A percentile compares a stretch with the other conserved stretches of the same genome.
These are phyloP conservation scores for Hymenotorrendiella dingleyae DNA, from an alignment of 2,329 filamentous ascomycete genomes.

Conservation along the genomic window DNA sequence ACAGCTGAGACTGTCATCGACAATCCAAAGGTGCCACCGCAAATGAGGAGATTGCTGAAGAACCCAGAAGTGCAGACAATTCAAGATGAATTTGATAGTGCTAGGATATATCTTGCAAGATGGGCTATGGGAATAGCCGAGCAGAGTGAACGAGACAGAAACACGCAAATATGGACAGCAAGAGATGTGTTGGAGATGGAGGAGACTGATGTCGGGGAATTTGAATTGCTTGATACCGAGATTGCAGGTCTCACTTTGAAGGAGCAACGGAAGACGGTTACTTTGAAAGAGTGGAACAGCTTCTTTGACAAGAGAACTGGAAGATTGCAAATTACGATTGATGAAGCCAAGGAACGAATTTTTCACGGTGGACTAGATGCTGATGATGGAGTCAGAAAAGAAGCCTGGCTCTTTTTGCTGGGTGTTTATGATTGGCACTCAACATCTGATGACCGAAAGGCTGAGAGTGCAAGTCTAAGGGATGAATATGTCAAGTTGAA, in stretches of 20 bases:
- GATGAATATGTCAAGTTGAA: conserved; percentile 95
- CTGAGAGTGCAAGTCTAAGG: conserved; percentile 73
- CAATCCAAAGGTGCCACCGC: conserved; percentile 84
- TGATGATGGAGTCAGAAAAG: conserved; percentile 88
- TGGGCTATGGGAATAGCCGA: conserved; percentile 99
- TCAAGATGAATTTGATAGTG: conserved; percentile 96
- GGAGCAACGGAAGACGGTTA: conserved; percentile 72
- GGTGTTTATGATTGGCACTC: conserved; percentile 94
- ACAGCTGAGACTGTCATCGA: conserved; percentile 90
- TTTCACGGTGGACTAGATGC: conserved; percentile 89
- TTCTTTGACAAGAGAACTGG: conserved; percentile 79
- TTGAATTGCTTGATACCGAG: conserved; percentile 83
- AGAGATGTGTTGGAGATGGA: conserved; percentile 90
- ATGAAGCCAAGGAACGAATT: conserved; percentile 95
- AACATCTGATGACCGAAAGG: conserved; percentile 76
- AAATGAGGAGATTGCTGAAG: conserved; percentile 75
- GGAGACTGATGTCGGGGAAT: conserved; percentile 90
- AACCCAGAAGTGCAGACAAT: conserved; percentile 93
- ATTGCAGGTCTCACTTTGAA: conserved; percentile 66
- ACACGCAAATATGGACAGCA: conserved; percentile 86
- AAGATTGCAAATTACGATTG: conserved; percentile 68
- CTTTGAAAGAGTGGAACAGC: conserved; percentile 78
- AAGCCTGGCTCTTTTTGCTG: conserved; percentile 91
- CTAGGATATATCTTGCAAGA: conserved; percentile 84
- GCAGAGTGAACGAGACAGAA: conserved; percentile 83